These are phyloP conservation scores for Lentinula sp. DNA, from an alignment of 768 basidiomycete genomes.

Conservation along the genomic window DNA sequence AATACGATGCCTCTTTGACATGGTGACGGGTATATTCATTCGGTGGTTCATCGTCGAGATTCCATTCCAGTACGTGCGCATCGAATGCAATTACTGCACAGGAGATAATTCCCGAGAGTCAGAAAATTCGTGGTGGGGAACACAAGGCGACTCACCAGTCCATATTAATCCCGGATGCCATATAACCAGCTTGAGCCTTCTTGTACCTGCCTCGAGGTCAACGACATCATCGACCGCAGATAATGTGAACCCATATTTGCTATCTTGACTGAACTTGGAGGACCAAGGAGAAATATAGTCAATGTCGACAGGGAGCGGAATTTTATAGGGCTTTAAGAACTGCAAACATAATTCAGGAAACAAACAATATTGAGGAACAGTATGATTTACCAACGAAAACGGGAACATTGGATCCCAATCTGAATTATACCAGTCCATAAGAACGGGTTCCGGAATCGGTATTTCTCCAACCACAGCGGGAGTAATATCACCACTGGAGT, in stretches of 20 bases:
- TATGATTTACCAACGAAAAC: conserved; percentile 56
- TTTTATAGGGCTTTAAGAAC: conserved; percentile 83
- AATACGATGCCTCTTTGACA: conserved; percentile 88
- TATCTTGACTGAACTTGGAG: conserved; percentile 11
- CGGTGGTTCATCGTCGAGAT: conserved; percentile 73
- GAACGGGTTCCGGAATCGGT: conserved; percentile 31
- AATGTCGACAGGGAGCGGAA: conserved; percentile 50
- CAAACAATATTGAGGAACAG: conserved; percentile 1
- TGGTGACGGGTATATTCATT: conserved; percentile 74
- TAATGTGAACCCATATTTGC: conserved; percentile 41
- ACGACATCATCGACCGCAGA: conserved; percentile 49
- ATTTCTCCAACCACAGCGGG: conserved; percentile 18
- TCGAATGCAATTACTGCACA: conserved; percentile 78
- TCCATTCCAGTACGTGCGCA: conserved; percentile 84
- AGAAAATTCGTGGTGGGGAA: background rate
- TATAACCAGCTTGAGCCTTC: conserved; percentile 63
- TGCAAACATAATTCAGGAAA: conserved; percentile 21
- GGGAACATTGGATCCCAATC: conserved; percentile 90
- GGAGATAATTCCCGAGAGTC: background rate
- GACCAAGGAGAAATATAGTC: conserved; percentile 48
- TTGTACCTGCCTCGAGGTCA: conserved; percentile 52
- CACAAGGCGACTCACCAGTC: conserved; percentile 48
- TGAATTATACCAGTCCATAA: conserved; percentile 70
- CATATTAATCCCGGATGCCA: conserved; percentile 81
- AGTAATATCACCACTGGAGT: background rate